Evolutionary conservation across 2,329 filamentous ascomycete genomes (phyloP).

Genomic region (Penicillium hordei): DNA sequence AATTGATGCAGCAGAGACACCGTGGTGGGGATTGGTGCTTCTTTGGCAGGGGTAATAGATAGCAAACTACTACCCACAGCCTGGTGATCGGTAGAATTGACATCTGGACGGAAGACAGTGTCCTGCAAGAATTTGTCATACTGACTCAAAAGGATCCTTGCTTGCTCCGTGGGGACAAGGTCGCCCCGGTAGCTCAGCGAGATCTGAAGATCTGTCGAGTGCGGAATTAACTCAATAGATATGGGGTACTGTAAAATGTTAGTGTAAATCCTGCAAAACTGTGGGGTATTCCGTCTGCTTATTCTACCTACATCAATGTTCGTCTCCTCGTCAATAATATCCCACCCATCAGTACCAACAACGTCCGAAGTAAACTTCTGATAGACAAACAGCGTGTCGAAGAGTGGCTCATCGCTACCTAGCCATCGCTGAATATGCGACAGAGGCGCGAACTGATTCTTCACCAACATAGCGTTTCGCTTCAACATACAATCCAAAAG

Average conservation of each 20-base stretch:
- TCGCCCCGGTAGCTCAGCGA: constrained; percentile 66
- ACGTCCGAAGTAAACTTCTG: constrained; percentile 57
- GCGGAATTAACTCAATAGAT: constrained; percentile 74
- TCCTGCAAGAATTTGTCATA: constrained; percentile 67
- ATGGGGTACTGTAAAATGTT: constrained; percentile 59
- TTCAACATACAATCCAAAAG: constrained; percentile 64
- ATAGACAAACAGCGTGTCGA: constrained; percentile 83
- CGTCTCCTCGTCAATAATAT: constrained; percentile 63
- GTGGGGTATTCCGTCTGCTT: background rate
- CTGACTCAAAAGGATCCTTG: constrained; percentile 65
- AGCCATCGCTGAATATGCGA: constrained; percentile 71
- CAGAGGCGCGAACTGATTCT: constrained; percentile 71
- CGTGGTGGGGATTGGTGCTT: constrained; percentile 57
- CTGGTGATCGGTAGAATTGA: constrained; percentile 42
- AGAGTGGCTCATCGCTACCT: constrained; percentile 63
- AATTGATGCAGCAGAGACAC: constrained; percentile 72
- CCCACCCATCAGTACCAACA: constrained; percentile 53
- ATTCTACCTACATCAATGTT: constrained; percentile 58
- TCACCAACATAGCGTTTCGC: constrained; percentile 63
- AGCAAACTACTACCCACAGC: constrained; percentile 40
- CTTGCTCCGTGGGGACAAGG: constrained; percentile 68
- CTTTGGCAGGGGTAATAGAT: constrained; percentile 65
- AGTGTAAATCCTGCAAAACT: constrained; percentile 3
- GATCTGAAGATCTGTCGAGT: constrained; percentile 53
- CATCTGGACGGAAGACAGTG: constrained; percentile 53